Base-by-base conservation (phyloP, 129 eudicot genomes). In the Ambrosia trifida region DNA sequence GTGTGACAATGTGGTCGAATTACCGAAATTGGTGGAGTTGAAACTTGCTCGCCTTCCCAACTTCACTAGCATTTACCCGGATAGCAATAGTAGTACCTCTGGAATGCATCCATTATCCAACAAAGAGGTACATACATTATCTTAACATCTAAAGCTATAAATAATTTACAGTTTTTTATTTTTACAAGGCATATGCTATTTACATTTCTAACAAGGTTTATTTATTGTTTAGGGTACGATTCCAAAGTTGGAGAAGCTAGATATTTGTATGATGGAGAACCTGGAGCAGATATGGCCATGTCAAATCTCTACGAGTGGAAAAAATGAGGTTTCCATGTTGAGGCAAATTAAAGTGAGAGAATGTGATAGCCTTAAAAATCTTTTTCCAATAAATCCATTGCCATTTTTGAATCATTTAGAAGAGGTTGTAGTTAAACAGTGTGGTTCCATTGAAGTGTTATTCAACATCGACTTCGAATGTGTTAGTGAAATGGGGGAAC, bases 261-360 rank as follows among this genome's bases (percentile, higher is more conserved):
- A 20, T 10, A 7, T 56, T 20, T 10, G 1, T 20, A 8, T 2
- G n/a, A 56, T 56, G 62, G 5, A 24, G 62, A 56, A 56, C n/a
- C 20, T 56, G n/a, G 20, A 56, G 62, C 33, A 56, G 16, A 56
- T 56, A 56, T 56, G 62, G 62, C 33, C 62, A 0, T 56, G 62
- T 11, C 5, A 56, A n/a, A 9, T 56, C 2, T 17, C 33, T 56
- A 20, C 33, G 8, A 7, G 2, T 2, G 63, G 20, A 6, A 28
- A 57, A 57, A 0, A 20, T 57, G 28, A 28, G 7, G 63, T 4
- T 57, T 20, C n/a, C 5, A 11, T 2, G n/a, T 28, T 57, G 16
- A 57, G 3, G 20, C 1, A 57, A 16, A 57, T 57, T 24, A 28
- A 0, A 11, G 35, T 57, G 28, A 24, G 28, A 24, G 28, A 24